Base-by-base conservation (phyloP, 441 rosid genomes). In the Gossypium schwendimanii region DNA sequence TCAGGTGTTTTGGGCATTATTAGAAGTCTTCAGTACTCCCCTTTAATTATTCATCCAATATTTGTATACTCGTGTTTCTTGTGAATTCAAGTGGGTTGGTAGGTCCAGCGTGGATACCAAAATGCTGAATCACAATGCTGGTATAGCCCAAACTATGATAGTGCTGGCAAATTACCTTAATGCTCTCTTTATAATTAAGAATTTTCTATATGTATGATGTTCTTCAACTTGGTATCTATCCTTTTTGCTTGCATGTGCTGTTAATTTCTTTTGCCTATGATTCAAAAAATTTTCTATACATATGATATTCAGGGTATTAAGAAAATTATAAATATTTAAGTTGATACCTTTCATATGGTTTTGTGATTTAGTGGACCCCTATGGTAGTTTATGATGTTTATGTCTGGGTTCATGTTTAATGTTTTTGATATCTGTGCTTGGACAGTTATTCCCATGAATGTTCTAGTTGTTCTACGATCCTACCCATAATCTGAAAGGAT, bases 101-200 rank as follows among this genome's bases (percentile, higher is more conserved):
- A 53, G 9, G 18, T 24, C 70, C 41, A 14, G 6, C 5, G 7
- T 66, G 39, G 39, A 47, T 23, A 49, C 6, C 28, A 24, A 63
- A 39, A 63, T 63, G 53, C 31, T 20, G 31, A 63, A 67, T 26
- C 58, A 24, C 23, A 24, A 26, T 67, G 53, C 4, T 64, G 69
- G 24, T 12, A 49, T 49, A n/a, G 44, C 59, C 24, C 4, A 18
- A 24, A 8, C 44, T 15, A 67, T 9, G 21, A 24, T 67, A 9
- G 71, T 50, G 57, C 59, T 50, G 44, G 70, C 10, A 66, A 47
- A n/a, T 67, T 49, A 15, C 58, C 58, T 66, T 66, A 66, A 24
- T n/a, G 23, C 57, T 49, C 20, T 66, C 21, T 47, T 23, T 49
- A 3, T 21, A 67, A 49, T 24, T 15, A 67, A 49, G 44, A 49